Evolutionary conservation across 2,329 filamentous ascomycete genomes (phyloP), one percentile per base, ranked within the genome.

Genomic region (Rutstroemia sp.): DNA sequence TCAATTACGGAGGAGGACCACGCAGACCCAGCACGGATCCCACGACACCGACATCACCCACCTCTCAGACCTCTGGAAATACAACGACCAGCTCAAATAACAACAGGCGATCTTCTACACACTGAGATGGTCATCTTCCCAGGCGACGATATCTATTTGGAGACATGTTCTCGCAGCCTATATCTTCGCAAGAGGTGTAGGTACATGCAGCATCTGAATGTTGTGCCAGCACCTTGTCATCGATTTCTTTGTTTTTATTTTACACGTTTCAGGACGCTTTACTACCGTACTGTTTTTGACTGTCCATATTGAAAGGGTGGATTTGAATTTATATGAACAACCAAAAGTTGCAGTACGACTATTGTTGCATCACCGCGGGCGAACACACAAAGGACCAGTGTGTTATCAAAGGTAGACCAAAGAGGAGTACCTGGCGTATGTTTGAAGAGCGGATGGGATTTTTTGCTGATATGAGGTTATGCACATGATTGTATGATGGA

Each of bases 81-180:
- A 78, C 78, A 2, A 79, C 81, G 1, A 79, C 80, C 1, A 79
- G 77, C 42, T 23, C 21, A 23, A 46, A 23, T 10, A 25, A 21
- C 21, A 21, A 12, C 7, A 46, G 19, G 19, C 42, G 42, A 23
- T 46, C 39, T 5, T 42, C 19, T 23, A 3, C 21, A 10, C 18
- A 19, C 42, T 46, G 19, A 46, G n/a, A 18, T 42, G 30, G 30
- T 12, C 30, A 34, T 12, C 4, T 34, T 34, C 30, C 9, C 30
- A 4, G 30, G 7, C 30, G 10, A 34, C 30, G 12, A 9, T 12
- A 12, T 12, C 12, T 34, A 12, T 12, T 5, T 34, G 30, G 30
- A 34, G 30, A 34, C 10, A 10, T 34, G 5, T 34, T 9, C 30
- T 14, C 30, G 30, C 30, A 34, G 30, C 30, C 9, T 34, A 9